Percentiles rank a stretch among this genome's conserved stretches.
phyloP scores from a whole-genome alignment of 192 early-diverging fungal species.

The Podila minutissima region DNA sequence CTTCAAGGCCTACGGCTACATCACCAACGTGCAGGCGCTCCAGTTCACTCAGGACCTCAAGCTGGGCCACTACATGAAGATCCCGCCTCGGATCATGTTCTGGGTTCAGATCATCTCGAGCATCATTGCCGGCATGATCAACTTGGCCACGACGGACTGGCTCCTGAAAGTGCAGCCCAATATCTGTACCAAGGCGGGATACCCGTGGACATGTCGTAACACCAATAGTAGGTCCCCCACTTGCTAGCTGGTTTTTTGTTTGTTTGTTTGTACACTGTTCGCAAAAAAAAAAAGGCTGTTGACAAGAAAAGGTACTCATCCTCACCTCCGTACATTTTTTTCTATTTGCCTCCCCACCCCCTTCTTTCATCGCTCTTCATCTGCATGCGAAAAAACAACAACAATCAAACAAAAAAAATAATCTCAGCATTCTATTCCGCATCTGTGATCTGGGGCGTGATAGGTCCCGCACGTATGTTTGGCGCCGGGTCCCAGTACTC shows the following conservation, averaged over 20 bases:
- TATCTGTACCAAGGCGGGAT: slow-evolving; percentile 43
- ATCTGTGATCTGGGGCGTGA: slow-evolving; percentile 78
- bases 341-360: too few relatives aligned
- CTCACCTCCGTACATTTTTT: too few relatives aligned
- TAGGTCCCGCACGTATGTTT: slow-evolving; percentile 66
- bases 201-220: slow-evolving; percentile 48
- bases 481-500: slow-evolving; percentile 52
- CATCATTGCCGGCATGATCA: slow-evolving; percentile 55
- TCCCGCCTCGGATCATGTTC: slow-evolving; percentile 68
- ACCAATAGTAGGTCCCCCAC: slow-evolving; percentile 49
- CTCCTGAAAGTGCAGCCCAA: slow-evolving; percentile 31
- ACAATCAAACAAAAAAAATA: neutral
- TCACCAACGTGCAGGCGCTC: slow-evolving; percentile 59
- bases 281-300: neutral
- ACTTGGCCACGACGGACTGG: slow-evolving; percentile 45
- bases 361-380: too few relatives aligned
- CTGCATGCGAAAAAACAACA: neutral
- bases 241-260: neutral
- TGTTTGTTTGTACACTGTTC: too few relatives aligned
- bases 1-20: slow-evolving; percentile 66
- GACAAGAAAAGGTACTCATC: neutral
- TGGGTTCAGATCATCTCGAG: slow-evolving; percentile 54
- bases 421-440: slow-evolving; percentile 64
- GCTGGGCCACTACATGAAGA: slow-evolving; percentile 72
- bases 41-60: slow-evolving; percentile 64